Evolutionary conservation across 495 filamentous ascomycete genomes (phyloP), one percentile per base, ranked within the genome.

Genomic region (Hypoxylon fragiforme): DNA sequence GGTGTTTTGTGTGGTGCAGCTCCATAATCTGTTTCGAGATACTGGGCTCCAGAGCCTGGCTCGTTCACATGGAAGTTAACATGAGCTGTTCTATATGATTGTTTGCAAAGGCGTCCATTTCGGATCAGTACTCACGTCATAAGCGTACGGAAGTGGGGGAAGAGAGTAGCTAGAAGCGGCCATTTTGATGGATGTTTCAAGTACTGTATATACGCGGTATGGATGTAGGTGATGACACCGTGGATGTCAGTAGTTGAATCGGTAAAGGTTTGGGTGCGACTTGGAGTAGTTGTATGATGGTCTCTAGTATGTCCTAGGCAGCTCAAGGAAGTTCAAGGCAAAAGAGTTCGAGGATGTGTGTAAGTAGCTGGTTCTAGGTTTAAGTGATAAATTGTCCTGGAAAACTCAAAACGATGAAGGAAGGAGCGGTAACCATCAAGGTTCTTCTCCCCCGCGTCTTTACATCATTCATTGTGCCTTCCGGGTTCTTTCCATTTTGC

Each of bases 11-110:
- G 74, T 90, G 83, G 69, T 90, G 86, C 32, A 90, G 75, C 77
- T 95, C 89, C 92, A 97, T 97, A 76, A 97, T 97, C 75, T 92
- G 84, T 67, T 86, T 88, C 45, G 85, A 90, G 76, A 97, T 92
- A 72, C 82, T 74, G 51, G 92, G 92, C 75, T 97, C 92, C 60
- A 97, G 85, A 18, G 91, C 92, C 66, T 63, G 63, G 38, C 14
- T 13, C 11, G 22, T 11, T 31, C 34, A 22, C 24, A 19, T 43
- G 8, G 4, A 7, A 35, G 50, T 67, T 15, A 65, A 50, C 34
- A 51, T 8, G 15, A 37, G 8, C 18, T 15, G 34, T 21, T 24
- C 18, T 15, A 9, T 18, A 20, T 31, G 3, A 21, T 39, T 8
- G 11, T 12, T 21, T 5, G 7, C 24, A 12, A 28, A 16, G 11